Percentiles rank a stretch among this genome's conserved stretches.
Evolutionary conservation across 2,329 filamentous ascomycete species (phyloP).

Genomic region (Torrubiellomyces zombiae): DNA sequence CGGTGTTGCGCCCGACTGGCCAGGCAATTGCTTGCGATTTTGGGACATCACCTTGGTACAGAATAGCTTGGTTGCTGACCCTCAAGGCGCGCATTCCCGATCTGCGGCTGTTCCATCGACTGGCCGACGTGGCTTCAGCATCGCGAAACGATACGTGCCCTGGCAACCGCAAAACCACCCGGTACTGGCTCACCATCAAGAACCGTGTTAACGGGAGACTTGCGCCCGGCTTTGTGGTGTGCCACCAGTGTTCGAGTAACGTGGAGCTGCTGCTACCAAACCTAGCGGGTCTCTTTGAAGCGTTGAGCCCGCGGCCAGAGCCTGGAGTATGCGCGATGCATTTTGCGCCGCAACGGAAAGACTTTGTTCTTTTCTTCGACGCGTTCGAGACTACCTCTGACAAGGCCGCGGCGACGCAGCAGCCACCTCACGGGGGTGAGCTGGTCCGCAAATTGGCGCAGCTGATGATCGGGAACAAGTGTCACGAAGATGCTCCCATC

Average conservation of each 20-base stretch:
- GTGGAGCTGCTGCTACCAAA: constrained; percentile 59
- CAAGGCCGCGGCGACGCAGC: constrained; percentile 24
- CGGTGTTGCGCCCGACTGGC: constrained; percentile 38
- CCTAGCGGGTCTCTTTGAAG: constrained; percentile 49
- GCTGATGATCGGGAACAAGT: constrained; percentile 43
- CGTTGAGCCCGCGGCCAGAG: constrained; percentile 27
- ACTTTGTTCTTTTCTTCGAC: constrained; percentile 44
- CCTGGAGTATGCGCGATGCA: constrained; percentile 53
- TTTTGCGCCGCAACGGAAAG: constrained; percentile 30
- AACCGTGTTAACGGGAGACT: constrained; percentile 48
- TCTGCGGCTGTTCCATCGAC: constrained; percentile 49
- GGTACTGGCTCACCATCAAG: constrained; percentile 60
- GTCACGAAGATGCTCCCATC: constrained; percentile 45
- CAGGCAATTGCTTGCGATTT: constrained; percentile 59
- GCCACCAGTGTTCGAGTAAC: constrained; percentile 54
- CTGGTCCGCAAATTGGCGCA: constrained; percentile 49
- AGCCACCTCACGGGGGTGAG: constrained; percentile 37
- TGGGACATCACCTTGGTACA: constrained; percentile 60
- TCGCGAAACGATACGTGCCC: constrained; percentile 39
- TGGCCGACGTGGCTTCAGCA: constrained; percentile 40
- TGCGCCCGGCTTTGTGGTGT: constrained; percentile 58
- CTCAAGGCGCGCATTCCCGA: constrained; percentile 51
- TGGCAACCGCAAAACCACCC: constrained; percentile 34
- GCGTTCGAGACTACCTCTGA: constrained; percentile 41
- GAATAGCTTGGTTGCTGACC: constrained; percentile 69